Evolutionary conservation across 805 yeast genomes (phyloP), one percentile per base, ranked within the genome.

Genomic region (Candida glaebosa): DNA sequence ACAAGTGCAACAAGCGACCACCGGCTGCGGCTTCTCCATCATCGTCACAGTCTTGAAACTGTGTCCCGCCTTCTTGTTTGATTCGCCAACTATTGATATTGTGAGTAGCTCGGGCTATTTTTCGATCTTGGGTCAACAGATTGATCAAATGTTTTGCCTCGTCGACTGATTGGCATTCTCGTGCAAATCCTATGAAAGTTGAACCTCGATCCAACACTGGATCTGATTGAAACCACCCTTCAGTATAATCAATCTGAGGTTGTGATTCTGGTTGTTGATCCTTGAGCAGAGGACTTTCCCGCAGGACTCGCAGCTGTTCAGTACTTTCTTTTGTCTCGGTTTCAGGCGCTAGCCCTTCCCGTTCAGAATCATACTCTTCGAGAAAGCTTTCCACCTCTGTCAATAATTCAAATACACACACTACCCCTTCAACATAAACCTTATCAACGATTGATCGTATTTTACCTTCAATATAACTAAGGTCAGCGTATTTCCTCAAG

Each of bases 1-100:
- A 63, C 37, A 90, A 61, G 65, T 88, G 96, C 38, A 89, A 61
- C 72, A 90, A 66, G 43, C 96, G 68, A 4, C 90, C 80, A 7
- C 99, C 99, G 1, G 98, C 96, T 1, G 98, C 98, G 0, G 95
- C 75, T 57, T 93, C 99, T 2, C 99, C 99, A 57, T 91, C 99
- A 59, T 93, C 98, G 56, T 93, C 97, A 52, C 87, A 89, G 52
- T 93, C 97, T 52, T 87, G 93, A 37, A 72, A 75, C 28, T 75
- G 70, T 0, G 79, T 75, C 0, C 82, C 87, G 15, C 71, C 68
- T 1, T 56, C 64, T n/a, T 73, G 59, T 42, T 71, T 71, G 3
- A 93, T 83, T 47, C 98, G 68, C 84, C 91, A 90, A 0, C 96
- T 93, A 12, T 81, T 76, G 82, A 93, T 93, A 46, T 83, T 82